phyloP scores from a whole-genome alignment of 1,139 yeast genomes.

The Yamadazyma jaroonii region DNA sequence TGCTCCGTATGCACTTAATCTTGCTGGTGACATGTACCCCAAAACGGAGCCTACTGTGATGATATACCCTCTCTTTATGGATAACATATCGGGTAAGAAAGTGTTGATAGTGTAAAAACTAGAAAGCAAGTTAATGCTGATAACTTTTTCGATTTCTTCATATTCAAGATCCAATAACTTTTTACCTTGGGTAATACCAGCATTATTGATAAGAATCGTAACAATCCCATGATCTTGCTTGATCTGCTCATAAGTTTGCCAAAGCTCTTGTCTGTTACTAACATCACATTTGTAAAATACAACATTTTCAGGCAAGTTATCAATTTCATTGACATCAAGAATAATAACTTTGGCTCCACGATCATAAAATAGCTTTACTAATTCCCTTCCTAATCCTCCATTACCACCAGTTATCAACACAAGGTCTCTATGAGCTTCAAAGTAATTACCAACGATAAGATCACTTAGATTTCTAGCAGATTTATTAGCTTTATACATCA shows the following conservation, averaged over 20 bases:
- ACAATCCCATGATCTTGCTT: constrained; percentile 53
- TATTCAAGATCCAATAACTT: constrained; percentile 50
- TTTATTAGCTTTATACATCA: constrained; percentile 22
- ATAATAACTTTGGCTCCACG: constrained; percentile 51
- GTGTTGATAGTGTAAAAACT: constrained; percentile 67
- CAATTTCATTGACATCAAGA: constrained; percentile 56
- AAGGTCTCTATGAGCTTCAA: constrained; percentile 52
- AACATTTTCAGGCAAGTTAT: constrained; percentile 34
- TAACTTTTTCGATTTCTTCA: constrained; percentile 57
- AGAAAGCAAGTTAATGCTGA: constrained; percentile 67
- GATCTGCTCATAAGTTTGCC: constrained; percentile 34
- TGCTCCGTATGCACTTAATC: constrained; percentile 82
- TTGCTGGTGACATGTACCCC: constrained; percentile 83
- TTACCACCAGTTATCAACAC: constrained; percentile 83
- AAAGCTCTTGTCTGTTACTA: constrained; percentile 44
- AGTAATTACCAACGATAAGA: constrained; percentile 45
- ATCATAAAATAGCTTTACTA: constrained; percentile 45
- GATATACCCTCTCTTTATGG: constrained; percentile 64
- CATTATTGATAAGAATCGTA: constrained; percentile 75
- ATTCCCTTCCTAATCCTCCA: constrained; percentile 68
- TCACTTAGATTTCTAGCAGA: constrained; percentile 30
- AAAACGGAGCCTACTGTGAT: constrained; percentile 80
- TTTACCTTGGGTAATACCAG: constrained; percentile 68
- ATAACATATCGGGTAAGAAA: constrained; percentile 71
- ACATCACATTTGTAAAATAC: constrained; percentile 69